Evolutionary conservation across 192 early-diverging fungal species (phyloP).

Genomic region (Coemansia erecta): DNA sequence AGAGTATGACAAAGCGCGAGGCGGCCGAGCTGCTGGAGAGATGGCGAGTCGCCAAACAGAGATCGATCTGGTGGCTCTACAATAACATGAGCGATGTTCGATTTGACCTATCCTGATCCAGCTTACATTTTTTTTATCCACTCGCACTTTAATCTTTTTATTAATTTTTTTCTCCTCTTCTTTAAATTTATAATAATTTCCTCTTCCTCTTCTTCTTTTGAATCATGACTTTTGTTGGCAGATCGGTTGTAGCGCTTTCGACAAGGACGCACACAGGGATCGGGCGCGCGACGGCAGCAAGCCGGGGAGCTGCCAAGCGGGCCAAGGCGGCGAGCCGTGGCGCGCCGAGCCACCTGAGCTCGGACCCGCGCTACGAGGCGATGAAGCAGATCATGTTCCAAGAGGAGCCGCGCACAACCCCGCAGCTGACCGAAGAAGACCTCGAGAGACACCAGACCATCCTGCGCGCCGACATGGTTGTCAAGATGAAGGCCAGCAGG

Average conservation of each 20-base stretch:
- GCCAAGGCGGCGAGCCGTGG: constrained; percentile 5
- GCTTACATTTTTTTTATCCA: too few species aligned
- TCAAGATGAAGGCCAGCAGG: constrained; percentile 53
- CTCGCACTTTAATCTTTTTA: too few species aligned
- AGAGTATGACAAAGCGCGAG: too few species aligned
- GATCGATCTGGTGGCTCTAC: too few species aligned
- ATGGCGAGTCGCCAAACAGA: too few species aligned
- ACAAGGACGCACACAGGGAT: background rate
- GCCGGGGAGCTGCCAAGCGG: constrained; percentile 6
- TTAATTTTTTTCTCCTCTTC: too few species aligned
- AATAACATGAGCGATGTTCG: too few species aligned
- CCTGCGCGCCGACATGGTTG: constrained; percentile 66
- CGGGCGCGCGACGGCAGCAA: background rate
- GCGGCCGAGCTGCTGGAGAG: too few species aligned
- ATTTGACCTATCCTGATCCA: too few species aligned
- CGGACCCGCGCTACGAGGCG: constrained; percentile 63
- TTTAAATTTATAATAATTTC: too few species aligned
- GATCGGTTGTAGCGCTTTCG: background rate
- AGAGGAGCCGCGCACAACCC: constrained; percentile 49
- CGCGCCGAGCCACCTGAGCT: constrained; percentile 19
- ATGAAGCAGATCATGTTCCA: constrained; percentile 73
- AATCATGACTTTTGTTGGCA: background rate
- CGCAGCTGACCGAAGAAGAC: constrained; percentile 55
- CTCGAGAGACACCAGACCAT: constrained; percentile 67
- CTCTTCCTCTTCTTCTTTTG: too few species aligned